Base-by-base conservation (phyloP, 106 monocot genomes). In the Hemerocallis citrina region DNA sequence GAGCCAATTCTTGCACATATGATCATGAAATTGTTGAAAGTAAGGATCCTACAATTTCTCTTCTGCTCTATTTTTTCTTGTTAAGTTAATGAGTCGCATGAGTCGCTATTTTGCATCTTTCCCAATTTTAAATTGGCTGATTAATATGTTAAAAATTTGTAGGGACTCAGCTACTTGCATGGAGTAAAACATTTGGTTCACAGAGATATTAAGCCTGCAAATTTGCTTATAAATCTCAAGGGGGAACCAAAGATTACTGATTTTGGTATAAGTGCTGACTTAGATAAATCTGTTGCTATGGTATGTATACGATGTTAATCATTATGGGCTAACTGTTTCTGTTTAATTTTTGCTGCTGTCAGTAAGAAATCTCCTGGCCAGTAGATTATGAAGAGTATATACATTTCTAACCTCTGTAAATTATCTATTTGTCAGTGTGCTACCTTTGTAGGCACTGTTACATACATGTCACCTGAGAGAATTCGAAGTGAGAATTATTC, bases 381-480 rank as follows among this genome's bases (percentile, higher is more conserved):
- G 9, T 29, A 34, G 20, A 45, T 15, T 57, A 12, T 17, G 40
- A 71, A 61, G 42, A 44, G 15, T 36, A 40, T 36, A 40, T 48
- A 16, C 37, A 40, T 38, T 69, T 40, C 37, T 70, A 52, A 55
- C 34, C 7, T 71, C 7, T 40, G 4, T 54, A 20, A 40, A 35
- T 15, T 60, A 31, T n/a, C 48, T 51, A 16, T 78, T 40, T 71
- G 46, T 35, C 67, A 98, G 98, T 98, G 98, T 80, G 98, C 91
- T 65, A 98, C 98, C 49, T 98, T 98, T 82, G 88, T 98, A 49
- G 98, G 98, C 34, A 98, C 98, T 0, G 98, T 98, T 29, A 98
- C 92, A 11, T 98, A 98, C 71, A 98, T 98, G 98, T 98, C 98
- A 22, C 98, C 98, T 64, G 98, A 98, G 76, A 81, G 98, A 68